Conservation (phyloP, 2,329 filamentous ascomycete genomes). For the Phialophora macrospora region DNA sequence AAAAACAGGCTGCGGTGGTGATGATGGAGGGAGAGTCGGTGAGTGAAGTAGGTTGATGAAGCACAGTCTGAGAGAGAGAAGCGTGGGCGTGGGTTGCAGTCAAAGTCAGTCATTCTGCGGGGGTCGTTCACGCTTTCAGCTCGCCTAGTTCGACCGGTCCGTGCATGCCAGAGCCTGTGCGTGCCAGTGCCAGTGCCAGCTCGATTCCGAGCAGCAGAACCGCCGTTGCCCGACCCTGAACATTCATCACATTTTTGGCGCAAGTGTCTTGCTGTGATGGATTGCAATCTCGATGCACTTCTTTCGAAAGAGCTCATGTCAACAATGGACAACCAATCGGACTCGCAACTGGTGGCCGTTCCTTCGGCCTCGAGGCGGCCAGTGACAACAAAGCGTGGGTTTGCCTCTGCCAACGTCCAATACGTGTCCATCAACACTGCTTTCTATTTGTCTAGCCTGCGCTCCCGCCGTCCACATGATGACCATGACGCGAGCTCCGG, state of each 20-base stretch:
- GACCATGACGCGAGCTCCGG: slow-evolving; percentile 2
- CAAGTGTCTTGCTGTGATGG: neutral
- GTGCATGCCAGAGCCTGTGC: neutral
- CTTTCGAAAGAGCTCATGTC: slow-evolving; percentile 7
- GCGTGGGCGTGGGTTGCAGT: slow-evolving; percentile 14
- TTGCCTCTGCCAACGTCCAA: slow-evolving; percentile 10
- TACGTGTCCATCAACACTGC: slow-evolving; percentile 9
- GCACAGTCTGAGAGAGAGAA: neutral
- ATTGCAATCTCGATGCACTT: slow-evolving; percentile 10
- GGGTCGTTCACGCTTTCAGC: slow-evolving; percentile 6
- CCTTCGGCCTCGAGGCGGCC: slow-evolving; percentile 5
- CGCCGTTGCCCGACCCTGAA: neutral
- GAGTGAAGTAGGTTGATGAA: slow-evolving; percentile 17
- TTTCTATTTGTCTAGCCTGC: slow-evolving; percentile 11
- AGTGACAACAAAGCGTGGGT: slow-evolving; percentile 14
- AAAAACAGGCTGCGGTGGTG: neutral
- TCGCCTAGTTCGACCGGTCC: slow-evolving; percentile 6
- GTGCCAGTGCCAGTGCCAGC: too few species aligned
- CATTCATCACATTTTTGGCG: slow-evolving; percentile 6
- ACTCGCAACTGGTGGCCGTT: slow-evolving; percentile 5
- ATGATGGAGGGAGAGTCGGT: slow-evolving; percentile 15
- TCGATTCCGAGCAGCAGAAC: neutral
- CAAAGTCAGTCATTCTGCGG: slow-evolving; percentile 5
- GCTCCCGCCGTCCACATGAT: slow-evolving; percentile 10
- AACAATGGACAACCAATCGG: slow-evolving; percentile 15